These are phyloP conservation scores for Naegleria lovaniensis DNA, from an alignment of 208 protist genomes.

Conservation along the genomic window DNA sequence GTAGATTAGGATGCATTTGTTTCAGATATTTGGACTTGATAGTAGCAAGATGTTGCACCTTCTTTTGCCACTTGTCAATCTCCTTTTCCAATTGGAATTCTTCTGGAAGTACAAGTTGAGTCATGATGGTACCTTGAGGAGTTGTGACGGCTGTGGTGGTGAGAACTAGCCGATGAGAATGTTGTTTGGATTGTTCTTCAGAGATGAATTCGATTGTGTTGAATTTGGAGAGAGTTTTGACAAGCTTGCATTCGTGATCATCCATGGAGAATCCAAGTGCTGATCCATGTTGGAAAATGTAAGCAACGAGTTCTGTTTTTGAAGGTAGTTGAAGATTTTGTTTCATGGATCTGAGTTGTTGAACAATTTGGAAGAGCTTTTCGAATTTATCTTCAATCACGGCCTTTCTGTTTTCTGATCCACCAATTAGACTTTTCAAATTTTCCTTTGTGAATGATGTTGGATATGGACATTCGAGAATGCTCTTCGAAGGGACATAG, in stretches of 20 bases:
- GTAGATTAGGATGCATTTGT: not conserved
- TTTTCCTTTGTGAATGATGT: not conserved
- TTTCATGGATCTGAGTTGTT: slow-evolving; percentile 1
- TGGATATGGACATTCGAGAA: slow-evolving; percentile 78
- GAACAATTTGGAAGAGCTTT: not conserved
- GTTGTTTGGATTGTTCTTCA: not conserved
- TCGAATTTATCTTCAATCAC: not conserved
- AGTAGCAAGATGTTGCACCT: not conserved
- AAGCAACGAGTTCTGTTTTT: not conserved
- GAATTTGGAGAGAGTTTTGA: not conserved
- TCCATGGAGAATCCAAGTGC: not conserved
- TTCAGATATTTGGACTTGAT: not conserved
- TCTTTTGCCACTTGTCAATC: not conserved
- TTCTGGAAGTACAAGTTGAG: not conserved
- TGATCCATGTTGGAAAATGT: not conserved
- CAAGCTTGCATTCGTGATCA: not conserved
- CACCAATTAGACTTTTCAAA: not conserved
- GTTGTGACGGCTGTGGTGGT: not conserved
- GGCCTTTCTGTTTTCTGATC: not conserved
- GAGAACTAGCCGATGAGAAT: not conserved
- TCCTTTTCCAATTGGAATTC: not conserved
- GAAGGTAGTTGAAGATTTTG: not conserved
- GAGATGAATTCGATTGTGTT: not conserved
- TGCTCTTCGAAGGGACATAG: slow-evolving; percentile 43
- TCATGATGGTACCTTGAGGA: not conserved